These are phyloP conservation scores for Collybia sp. DNA, from an alignment of 768 basidiomycete species.

Conservation along the genomic window DNA sequence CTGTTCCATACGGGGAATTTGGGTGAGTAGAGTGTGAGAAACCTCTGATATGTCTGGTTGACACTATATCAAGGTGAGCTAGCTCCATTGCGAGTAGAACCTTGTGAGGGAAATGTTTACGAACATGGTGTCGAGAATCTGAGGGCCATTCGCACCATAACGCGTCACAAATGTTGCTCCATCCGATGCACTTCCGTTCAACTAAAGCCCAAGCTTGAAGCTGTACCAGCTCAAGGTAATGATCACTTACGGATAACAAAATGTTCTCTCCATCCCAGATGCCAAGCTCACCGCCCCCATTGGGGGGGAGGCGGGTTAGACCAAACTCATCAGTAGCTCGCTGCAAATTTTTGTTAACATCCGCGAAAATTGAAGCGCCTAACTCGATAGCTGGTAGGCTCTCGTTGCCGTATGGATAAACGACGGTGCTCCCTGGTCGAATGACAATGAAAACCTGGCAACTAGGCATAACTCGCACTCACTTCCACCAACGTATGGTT, in stretches of 20 bases:
- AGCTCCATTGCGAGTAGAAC: not conserved
- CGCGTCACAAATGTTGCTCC: conserved; percentile 73
- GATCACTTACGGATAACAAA: conserved; percentile 49
- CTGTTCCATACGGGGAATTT: conserved; percentile 58
- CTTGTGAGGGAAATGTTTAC: conserved; percentile 10
- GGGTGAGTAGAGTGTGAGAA: conserved; percentile 50
- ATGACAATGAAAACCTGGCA: conserved; percentile 1
- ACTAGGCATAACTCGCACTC: conserved; percentile 29
- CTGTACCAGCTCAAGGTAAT: not conserved
- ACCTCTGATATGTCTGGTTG: conserved; percentile 42
- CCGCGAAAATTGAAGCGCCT: conserved; percentile 83
- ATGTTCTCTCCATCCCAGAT: conserved; percentile 85
- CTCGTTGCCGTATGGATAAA: conserved; percentile 65
- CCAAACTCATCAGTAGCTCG: conserved; percentile 82
- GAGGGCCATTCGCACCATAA: conserved; percentile 65
- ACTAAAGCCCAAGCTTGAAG: conserved; percentile 19
- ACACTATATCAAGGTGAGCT: conserved; percentile 40
- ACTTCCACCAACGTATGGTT: conserved; percentile 81
- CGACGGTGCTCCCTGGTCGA: conserved; percentile 64
- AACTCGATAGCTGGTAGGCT: conserved; percentile 67
- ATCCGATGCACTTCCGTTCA: conserved; percentile 63
- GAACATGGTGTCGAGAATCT: conserved; percentile 51
- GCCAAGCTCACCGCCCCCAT: conserved; percentile 49
- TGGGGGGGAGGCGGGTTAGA: conserved; percentile 48
- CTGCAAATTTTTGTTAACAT: conserved; percentile 62